Percentiles rank a stretch among this genome's conserved stretches.
These are phyloP conservation scores for Sugiyamaella americana DNA, from an alignment of 805 yeast species.

Conservation along the genomic window DNA sequence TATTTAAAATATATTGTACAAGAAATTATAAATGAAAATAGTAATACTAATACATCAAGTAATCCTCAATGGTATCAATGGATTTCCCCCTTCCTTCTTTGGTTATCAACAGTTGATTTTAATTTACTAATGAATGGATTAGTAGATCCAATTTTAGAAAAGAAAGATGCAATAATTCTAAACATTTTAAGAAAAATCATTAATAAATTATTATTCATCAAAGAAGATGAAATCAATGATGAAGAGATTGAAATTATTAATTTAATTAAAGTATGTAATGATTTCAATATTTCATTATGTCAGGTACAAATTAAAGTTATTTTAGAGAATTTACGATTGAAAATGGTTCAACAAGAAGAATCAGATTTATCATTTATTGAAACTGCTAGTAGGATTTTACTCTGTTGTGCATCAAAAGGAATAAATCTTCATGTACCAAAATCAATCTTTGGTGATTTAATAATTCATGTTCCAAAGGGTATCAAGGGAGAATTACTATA, in stretches of 20 bases:
- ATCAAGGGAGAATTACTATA: conserved; percentile 18
- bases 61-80: conserved; percentile 10
- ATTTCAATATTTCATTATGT: conserved; percentile 18
- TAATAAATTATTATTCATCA: conserved; percentile 1
- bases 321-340: conserved; percentile 2
- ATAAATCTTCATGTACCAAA: neutral
- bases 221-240: neutral
- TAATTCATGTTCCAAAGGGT: conserved; percentile 12
- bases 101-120: conserved; percentile 8
- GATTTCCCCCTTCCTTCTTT: conserved; percentile 10
- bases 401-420: conserved; percentile 3
- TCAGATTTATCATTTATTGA: neutral
- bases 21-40: conserved; percentile 10
- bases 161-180: conserved; percentile 1
- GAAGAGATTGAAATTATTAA: conserved; percentile 5
- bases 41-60: neutral
- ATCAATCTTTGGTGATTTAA: conserved; percentile 21
- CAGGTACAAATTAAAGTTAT: conserved; percentile 15
- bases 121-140: conserved; percentile 8
- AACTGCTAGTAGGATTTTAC: neutral
- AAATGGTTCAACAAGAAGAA: neutral
- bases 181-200: conserved; percentile 3
- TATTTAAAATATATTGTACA: conserved; percentile 15
- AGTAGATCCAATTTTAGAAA: conserved; percentile 16
- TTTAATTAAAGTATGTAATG: conserved; percentile 9